A percentile compares a stretch with the other conserved stretches of the same genome.
Evolutionary conservation across 768 basidiomycete species (phyloP).

Genomic region (Kwoniella mangroviensis): DNA sequence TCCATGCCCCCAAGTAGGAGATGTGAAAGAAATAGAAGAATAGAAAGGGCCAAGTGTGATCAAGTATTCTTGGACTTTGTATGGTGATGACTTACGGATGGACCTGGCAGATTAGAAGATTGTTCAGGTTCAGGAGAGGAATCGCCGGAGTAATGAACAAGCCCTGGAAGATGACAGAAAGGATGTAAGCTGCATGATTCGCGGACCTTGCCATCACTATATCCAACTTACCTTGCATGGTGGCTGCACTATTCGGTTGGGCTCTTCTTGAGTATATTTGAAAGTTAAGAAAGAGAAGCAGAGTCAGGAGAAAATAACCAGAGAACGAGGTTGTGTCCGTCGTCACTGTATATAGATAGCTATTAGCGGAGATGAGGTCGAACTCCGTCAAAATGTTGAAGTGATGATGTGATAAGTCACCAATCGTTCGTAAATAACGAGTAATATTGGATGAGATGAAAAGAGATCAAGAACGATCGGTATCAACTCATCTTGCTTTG

Average conservation of each 20-base stretch:
- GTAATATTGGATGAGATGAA: no score
- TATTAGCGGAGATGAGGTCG: no score
- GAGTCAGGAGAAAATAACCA: background rate
- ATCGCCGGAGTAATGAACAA: constrained; percentile 41
- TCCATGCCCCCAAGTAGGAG: constrained; percentile 19
- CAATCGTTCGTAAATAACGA: background rate
- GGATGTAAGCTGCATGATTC: no score
- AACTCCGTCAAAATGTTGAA: background rate
- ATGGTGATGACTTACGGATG: constrained; percentile 39
- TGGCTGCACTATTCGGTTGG: background rate
- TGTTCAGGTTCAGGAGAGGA: constrained; percentile 32
- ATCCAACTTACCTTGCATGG: constrained; percentile 29
- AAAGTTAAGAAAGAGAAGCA: background rate
- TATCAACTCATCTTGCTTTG: no score
- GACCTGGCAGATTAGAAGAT: constrained; percentile 15
- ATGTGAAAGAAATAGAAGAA: background rate
- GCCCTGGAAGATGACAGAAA: constrained; percentile 21
- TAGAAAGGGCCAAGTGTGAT: constrained; percentile 41
- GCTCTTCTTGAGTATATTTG: background rate
- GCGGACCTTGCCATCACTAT: background rate
- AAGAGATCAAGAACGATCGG: no score
- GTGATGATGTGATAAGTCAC: background rate
- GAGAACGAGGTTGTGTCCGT: no score
- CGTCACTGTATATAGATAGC: no score
- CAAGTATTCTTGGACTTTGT: constrained; percentile 20